Percentiles rank a stretch among this genome's conserved stretches.
These are phyloP conservation scores for Pseudopithomyces maydicus DNA, from an alignment of 2,329 filamentous ascomycete species.

Conservation along the genomic window DNA sequence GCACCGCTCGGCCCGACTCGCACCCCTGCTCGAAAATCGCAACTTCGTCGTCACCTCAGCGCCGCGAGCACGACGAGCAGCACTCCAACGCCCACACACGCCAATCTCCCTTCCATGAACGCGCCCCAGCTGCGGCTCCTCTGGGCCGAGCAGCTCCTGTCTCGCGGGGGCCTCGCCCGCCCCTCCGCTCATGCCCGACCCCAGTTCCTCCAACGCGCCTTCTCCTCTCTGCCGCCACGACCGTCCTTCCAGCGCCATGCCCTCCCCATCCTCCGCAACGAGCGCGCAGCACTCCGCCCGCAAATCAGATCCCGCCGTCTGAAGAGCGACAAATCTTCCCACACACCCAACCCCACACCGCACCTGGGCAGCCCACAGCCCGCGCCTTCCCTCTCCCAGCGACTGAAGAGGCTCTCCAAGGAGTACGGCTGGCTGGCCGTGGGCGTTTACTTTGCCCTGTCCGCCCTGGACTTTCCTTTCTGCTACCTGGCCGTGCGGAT, in stretches of 20 bases:
- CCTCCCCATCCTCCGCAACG: conserved; percentile 20
- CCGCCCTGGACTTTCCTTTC: conserved; percentile 89
- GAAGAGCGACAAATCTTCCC: conserved; percentile 40
- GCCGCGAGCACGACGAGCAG: background rate
- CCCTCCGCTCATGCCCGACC: conserved; percentile 17
- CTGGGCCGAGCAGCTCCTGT: conserved; percentile 31
- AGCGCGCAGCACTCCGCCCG: conserved; percentile 27
- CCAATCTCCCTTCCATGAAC: conserved; percentile 25
- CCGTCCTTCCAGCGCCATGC: conserved; percentile 20
- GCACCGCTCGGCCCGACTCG: conserved; percentile 6
- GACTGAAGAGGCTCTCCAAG: conserved; percentile 80
- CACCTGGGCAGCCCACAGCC: conserved; percentile 47
- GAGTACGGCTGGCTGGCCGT: conserved; percentile 95
- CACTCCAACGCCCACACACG: background rate
- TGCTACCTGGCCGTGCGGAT: conserved; percentile 87
- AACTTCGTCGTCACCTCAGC: background rate
- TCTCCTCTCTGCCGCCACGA: conserved; percentile 30
- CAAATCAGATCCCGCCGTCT: conserved; percentile 42
- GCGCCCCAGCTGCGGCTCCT: conserved; percentile 23
- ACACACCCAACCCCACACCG: conserved; percentile 44
- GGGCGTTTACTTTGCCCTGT: conserved; percentile 86
- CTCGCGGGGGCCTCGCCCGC: conserved; percentile 15
- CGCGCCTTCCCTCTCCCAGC: conserved; percentile 65
- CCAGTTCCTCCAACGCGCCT: conserved; percentile 25
- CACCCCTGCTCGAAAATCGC: background rate